A percentile compares a stretch with the other conserved stretches of the same genome.
These are phyloP conservation scores for Xenoacremonium recifei DNA, from an alignment of 2,329 filamentous ascomycete genomes.

Conservation along the genomic window DNA sequence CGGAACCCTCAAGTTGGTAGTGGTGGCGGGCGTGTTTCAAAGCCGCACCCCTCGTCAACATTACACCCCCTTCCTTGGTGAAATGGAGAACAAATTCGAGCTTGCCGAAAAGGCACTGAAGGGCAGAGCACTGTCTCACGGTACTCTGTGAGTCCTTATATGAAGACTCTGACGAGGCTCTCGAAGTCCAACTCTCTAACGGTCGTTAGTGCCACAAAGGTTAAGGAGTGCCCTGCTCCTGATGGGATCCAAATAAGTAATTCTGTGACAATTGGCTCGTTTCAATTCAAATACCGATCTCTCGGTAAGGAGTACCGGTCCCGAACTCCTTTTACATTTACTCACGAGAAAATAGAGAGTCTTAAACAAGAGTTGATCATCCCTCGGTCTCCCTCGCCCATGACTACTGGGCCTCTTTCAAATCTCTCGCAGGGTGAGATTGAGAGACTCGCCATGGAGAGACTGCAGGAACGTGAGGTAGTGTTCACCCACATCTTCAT, in stretches of 20 bases:
- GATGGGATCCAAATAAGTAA: background rate
- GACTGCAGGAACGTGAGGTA: slow-evolving; percentile 15
- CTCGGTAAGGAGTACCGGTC: slow-evolving; percentile 13
- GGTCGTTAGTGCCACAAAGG: background rate
- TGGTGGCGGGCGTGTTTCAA: too few species aligned
- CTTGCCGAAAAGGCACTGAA: slow-evolving; percentile 26
- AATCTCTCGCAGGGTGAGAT: slow-evolving; percentile 15
- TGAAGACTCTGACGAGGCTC: too few species aligned
- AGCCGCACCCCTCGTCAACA: too few species aligned
- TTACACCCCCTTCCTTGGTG: too few species aligned
- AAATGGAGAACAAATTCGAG: too few species aligned
- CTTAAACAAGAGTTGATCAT: slow-evolving; percentile 22
- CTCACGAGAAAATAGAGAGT: slow-evolving; percentile 15
- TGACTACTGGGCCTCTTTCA: background rate
- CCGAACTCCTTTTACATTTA: too few species aligned
- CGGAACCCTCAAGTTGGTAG: too few species aligned
- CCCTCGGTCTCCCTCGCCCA: slow-evolving; percentile 11
- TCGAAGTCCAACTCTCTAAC: background rate
- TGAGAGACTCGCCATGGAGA: slow-evolving; percentile 17
- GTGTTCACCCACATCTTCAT: slow-evolving; percentile 17
- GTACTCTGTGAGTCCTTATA: slow-evolving; percentile 10
- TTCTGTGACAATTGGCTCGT: background rate
- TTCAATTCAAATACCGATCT: slow-evolving; percentile 23
- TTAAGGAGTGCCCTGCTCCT: too few species aligned
- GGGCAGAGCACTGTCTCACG: slow-evolving; percentile 24